Conservation (phyloP, 179 eudicot species). For the Sideroxylon spinosum region DNA sequence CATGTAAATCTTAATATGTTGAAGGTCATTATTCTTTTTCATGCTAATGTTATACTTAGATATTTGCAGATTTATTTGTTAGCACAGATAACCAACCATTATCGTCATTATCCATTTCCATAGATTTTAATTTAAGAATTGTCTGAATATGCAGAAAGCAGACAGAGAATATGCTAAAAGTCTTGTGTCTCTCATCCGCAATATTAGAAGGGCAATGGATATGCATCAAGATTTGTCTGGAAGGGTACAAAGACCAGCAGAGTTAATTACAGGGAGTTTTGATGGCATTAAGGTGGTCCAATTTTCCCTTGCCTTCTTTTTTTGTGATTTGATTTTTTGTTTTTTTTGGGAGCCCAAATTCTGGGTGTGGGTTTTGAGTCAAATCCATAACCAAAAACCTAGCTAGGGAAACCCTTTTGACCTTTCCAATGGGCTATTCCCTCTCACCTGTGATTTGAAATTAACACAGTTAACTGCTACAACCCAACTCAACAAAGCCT, state of each 20-base stretch:
- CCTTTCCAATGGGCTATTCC: too few species aligned
- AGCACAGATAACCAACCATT: background rate
- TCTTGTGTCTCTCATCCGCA: slow-evolving; percentile 43
- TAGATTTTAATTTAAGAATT: slow-evolving; percentile 13
- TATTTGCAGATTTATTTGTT: background rate
- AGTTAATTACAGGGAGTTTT: slow-evolving; percentile 71
- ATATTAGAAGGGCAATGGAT: slow-evolving; percentile 36
- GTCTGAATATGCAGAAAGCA: slow-evolving; percentile 51
- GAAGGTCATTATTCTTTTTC: slow-evolving; percentile 39
- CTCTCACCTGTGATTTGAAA: too few species aligned
- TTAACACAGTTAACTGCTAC: background rate
- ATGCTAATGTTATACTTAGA: background rate
- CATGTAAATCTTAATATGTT: slow-evolving; percentile 62
- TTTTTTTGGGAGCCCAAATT: too few species aligned
- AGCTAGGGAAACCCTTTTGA: too few species aligned
- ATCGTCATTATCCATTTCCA: background rate
- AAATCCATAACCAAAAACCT: too few species aligned
- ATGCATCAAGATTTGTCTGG: slow-evolving; percentile 33
- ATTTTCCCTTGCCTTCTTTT: slow-evolving; percentile 4
- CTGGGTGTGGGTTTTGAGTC: too few species aligned
- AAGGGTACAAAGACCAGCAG: slow-evolving; percentile 36
- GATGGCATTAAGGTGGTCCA: slow-evolving; percentile 69
- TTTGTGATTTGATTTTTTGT: background rate
- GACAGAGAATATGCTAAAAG: slow-evolving; percentile 45
- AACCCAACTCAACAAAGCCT: too few species aligned